Evolutionary conservation across 257 asterid species (phyloP), one percentile per base, ranked within the genome.

Genomic region (Salvia hispanica): DNA sequence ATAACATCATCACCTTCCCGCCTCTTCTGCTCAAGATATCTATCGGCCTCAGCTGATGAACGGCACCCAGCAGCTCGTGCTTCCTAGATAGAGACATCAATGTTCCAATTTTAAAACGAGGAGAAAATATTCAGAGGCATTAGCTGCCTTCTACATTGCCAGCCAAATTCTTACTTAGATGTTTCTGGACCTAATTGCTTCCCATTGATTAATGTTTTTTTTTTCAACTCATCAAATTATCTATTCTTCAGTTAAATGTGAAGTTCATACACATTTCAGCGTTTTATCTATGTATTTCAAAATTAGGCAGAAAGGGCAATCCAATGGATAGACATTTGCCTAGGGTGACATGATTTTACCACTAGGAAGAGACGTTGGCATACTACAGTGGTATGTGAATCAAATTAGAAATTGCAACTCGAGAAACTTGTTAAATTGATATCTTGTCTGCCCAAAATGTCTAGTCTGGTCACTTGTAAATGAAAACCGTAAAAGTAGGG

Each of bases 31-130:
- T 86, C 93, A 9, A 85, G 57, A 72, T 82, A 88, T 66, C 87
- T 82, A 71, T 84, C 88, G 14, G 92, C 97, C 76, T 86, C 93
- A 7, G 83, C 80, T 58, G 88, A 73, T 34, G 87, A 79, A 31
- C 82, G 88, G 64, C 91, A 91, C 14, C 97, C 97, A 57, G 85
- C 88, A 50, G 85, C 90, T 73, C 82, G 79, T 12, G 96, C 96
- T 80, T 88, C 93, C 97, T 91, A 86, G 74, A 79, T 58, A 79
- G 74, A 79, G 74, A 80, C 48, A 33, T 55, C 55, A 70, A 61
- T 40, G 16, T 55, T 16, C 5, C 33, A 51, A 64, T 58, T 18
- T 45, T 51, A 52, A 6, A 15, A 64, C 16, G 18, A 16, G 18
- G 50, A 61, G 48, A 34, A 5, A 34, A 34, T 25, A 0, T 25